Conservation (phyloP, 257 asterid genomes). For the Nicotiana noctiflora region DNA sequence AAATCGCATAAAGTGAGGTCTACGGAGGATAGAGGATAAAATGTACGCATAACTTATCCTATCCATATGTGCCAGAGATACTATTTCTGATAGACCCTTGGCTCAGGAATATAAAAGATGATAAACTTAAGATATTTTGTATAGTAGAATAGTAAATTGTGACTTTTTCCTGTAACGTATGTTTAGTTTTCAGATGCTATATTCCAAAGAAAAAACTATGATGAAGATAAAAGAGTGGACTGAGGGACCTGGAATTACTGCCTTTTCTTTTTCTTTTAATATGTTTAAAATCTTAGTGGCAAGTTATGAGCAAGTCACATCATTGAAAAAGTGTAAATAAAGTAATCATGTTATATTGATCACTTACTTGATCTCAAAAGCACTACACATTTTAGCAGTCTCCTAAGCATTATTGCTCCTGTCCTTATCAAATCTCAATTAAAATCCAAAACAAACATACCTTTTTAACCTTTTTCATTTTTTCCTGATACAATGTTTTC, state of each 20-base stretch:
- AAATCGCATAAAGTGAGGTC: too few relatives aligned
- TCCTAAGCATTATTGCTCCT: neutral
- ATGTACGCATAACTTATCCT: too few relatives aligned
- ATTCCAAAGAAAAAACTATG: neutral
- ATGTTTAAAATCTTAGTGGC: neutral
- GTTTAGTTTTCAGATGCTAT: neutral
- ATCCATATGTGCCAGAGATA: accelerated
- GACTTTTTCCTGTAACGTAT: neutral
- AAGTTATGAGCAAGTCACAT: constrained; percentile 10
- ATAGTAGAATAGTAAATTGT: neutral
- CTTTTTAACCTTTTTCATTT: neutral
- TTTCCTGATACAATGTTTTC: neutral
- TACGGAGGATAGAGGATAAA: too few relatives aligned
- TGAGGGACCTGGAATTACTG: neutral
- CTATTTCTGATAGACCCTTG: too few relatives aligned
- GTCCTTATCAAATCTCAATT: constrained; percentile 2
- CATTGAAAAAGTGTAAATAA: constrained; percentile 9
- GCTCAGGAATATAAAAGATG: too few relatives aligned
- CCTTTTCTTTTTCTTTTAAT: neutral
- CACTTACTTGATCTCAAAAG: constrained; percentile 9
- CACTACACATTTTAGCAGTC: constrained; percentile 5
- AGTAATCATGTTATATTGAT: constrained; percentile 5
- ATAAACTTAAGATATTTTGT: neutral
- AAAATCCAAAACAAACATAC: neutral
- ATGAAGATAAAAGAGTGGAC: neutral